A percentile compares a stretch with the other conserved stretches of the same genome.
Conservation (phyloP, 306 rosid species). For the Echinosophora koreensis region DNA sequence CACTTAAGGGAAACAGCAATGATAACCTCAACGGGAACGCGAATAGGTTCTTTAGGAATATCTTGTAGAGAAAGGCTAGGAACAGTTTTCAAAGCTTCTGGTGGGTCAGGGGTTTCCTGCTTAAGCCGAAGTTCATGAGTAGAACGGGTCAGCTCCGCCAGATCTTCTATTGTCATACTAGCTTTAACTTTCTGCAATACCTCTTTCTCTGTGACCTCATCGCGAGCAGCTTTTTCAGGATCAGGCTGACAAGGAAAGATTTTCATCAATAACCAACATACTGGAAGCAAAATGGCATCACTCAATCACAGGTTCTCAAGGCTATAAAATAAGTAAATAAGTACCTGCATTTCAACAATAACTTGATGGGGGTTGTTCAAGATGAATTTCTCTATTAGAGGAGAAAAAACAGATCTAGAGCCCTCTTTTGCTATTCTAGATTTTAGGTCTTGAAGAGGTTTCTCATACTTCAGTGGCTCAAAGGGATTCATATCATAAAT, state of each 20-base stretch:
- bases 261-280: slow-evolving; percentile 40
- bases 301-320: slow-evolving; percentile 19
- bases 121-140: slow-evolving; percentile 83
- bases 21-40: slow-evolving; percentile 80
- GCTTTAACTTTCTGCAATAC: slow-evolving; percentile 76
- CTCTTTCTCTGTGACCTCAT: slow-evolving; percentile 85
- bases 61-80: slow-evolving; percentile 91
- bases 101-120: slow-evolving; percentile 98
- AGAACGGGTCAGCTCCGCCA: slow-evolving; percentile 85
- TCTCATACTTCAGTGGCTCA: slow-evolving; percentile 92
- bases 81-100: slow-evolving; percentile 93
- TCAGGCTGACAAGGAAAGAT: slow-evolving; percentile 76
- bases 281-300: slow-evolving; percentile 34
- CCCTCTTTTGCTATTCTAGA: slow-evolving; percentile 89
- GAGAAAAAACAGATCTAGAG: slow-evolving; percentile 88
- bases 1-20: slow-evolving; percentile 34
- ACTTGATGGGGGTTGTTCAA: slow-evolving; percentile 88
- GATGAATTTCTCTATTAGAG: slow-evolving; percentile 86
- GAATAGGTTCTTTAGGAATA: slow-evolving; percentile 93
- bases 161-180: slow-evolving; percentile 89
- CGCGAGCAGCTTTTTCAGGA: slow-evolving; percentile 86
- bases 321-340: slow-evolving; percentile 19
- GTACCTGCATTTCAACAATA: slow-evolving; percentile 96
- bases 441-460: slow-evolving; percentile 86
- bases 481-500: slow-evolving; percentile 98